Base-by-base conservation (phyloP, 805 yeast genomes). In the Wickerhamomyces xylosicus region DNA sequence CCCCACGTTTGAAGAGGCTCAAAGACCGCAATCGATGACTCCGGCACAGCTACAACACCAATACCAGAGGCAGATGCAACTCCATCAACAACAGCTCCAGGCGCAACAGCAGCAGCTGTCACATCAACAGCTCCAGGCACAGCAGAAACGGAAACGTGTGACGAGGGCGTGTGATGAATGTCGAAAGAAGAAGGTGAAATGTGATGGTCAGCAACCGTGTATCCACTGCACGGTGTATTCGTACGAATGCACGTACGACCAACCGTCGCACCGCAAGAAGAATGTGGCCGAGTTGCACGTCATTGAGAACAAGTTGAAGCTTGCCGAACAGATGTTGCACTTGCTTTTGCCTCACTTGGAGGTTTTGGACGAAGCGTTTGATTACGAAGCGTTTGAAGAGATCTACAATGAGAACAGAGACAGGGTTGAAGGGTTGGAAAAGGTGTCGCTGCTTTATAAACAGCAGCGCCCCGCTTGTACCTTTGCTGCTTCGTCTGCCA, bases 191-290 rank as follows among this genome's bases (percentile, higher is more conserved):
- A 83, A 83, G 53, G 85, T 81, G 45, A 78, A 79, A 53, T 83
- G 94, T 58, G 87, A 81, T 54, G 92, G 90, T 4, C 71, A 72
- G 48, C 79, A 72, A 48, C 92, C 90, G 1, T 83, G 94, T 56
- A 71, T 74, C 25, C 85, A 79, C 56, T 86, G 95, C 52, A 77
- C 89, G 1, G 92, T 82, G 1, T 83, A 82, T 57, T 74, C 82
- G 15, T 79, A 80, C 57, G 81, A 75, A 39, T 86, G 96, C 58
- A 78, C 95, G 0, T 86, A 86, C 56, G 85, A 83, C 50, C 87
- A 84, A 39, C 56, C 56, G 9, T 44, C 56, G 14, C 49, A 69
- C 40, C 59, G 84, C 37, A 74, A 72, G 51, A 74, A 52, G 35
- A 43, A 49, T 2, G 47, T 45, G 13, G 51, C 54, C 14, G 64